phyloP scores from a whole-genome alignment of 2,329 filamentous ascomycete species.

The Alternaria burnsii region DNA sequence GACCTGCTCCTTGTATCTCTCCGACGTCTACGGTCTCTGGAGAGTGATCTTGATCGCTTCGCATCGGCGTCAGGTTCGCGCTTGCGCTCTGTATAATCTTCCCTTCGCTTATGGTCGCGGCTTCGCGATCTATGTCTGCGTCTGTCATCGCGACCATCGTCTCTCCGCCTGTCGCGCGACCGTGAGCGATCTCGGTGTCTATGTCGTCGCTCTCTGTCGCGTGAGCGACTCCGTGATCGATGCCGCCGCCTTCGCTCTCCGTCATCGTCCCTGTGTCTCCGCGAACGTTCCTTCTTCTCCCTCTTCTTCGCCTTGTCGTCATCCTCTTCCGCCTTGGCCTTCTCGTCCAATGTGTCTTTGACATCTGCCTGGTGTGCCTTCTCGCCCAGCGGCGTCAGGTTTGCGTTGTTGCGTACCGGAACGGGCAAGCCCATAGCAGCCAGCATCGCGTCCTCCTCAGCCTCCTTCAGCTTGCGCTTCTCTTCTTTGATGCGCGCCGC shows the following conservation, averaged over 20 bases:
- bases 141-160: constrained; percentile 43
- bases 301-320: constrained; percentile 26
- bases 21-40: constrained; percentile 24
- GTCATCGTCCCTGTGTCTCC: constrained; percentile 38
- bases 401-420: constrained; percentile 71
- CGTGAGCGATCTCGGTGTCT: constrained; percentile 41
- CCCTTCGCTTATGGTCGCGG: constrained; percentile 35
- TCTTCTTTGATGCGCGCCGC: constrained; percentile 72
- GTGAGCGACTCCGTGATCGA: constrained; percentile 39
- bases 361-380: constrained; percentile 62
- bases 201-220: constrained; percentile 39
- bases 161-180: constrained; percentile 38
- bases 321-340: constrained; percentile 51
- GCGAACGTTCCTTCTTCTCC: constrained; percentile 36
- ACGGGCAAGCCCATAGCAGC: constrained; percentile 81
- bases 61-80: constrained; percentile 31
- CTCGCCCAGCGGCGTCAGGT: constrained; percentile 66
- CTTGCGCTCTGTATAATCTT: constrained; percentile 35
- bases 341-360: constrained; percentile 62
- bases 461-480: constrained; percentile 83
- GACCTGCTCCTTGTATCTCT: constrained; percentile 31
- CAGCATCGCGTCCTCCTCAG: constrained; percentile 90
- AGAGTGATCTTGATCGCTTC: constrained; percentile 40
- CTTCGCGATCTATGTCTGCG: constrained; percentile 41
- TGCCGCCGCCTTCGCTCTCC: constrained; percentile 35